Percentiles rank a stretch among this genome's conserved stretches.
phyloP scores from a whole-genome alignment of 2,329 filamentous ascomycete species.

The Penicillium sp. region DNA sequence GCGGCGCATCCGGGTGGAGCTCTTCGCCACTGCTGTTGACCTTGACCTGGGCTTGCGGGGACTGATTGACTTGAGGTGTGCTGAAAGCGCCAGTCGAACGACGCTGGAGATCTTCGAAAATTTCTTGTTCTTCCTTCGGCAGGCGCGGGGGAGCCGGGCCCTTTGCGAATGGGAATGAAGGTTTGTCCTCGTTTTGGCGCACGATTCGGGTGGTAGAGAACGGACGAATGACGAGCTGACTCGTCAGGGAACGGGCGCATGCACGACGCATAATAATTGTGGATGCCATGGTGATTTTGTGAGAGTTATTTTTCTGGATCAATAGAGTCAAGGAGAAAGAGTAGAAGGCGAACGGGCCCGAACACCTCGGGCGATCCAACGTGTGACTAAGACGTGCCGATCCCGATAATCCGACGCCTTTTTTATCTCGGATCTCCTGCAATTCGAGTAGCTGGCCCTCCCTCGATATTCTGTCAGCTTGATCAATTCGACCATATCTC shows the following conservation, averaged over 20 bases:
- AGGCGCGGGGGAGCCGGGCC: constrained; percentile 76
- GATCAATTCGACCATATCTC: constrained; percentile 1
- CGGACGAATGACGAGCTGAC: constrained; percentile 15
- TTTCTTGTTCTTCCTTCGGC: constrained; percentile 79
- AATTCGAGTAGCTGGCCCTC: constrained; percentile 2
- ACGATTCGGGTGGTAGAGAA: constrained; percentile 26
- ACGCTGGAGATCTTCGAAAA: constrained; percentile 81
- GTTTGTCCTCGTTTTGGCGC: constrained; percentile 25
- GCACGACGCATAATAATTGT: constrained; percentile 27
- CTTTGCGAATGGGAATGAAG: constrained; percentile 31
- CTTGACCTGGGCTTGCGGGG: constrained; percentile 46
- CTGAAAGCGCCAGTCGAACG: constrained; percentile 71
- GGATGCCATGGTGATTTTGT: constrained; percentile 17
- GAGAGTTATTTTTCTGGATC: constrained; percentile 1
- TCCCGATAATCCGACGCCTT: constrained; percentile 20
- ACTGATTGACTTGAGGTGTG: constrained; percentile 56
- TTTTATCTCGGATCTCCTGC: constrained; percentile 14
- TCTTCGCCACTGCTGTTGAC: constrained; percentile 58
- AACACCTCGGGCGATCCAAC: constrained; percentile 6
- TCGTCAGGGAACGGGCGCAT: constrained; percentile 43
- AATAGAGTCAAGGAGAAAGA: neutral
- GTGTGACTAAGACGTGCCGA: constrained; percentile 14
- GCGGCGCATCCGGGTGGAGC: constrained; percentile 64
- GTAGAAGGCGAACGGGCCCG: neutral
- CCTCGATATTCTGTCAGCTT: neutral